A percentile compares a stretch with the other conserved stretches of the same genome.
Conservation (phyloP, 305 asterid species). For the Fraxinus angustifolia region DNA sequence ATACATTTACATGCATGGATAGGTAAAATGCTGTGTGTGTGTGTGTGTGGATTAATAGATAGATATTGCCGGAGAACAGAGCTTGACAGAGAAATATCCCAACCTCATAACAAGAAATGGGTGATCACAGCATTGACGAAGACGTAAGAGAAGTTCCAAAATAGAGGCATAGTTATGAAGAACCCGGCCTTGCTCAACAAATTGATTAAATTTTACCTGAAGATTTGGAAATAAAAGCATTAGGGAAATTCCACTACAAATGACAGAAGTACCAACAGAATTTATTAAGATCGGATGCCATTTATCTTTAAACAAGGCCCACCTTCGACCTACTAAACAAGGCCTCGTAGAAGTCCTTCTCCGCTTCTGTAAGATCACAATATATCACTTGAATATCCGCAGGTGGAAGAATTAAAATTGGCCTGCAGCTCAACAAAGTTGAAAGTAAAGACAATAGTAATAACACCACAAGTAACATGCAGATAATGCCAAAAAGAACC, state of each 20-base stretch:
- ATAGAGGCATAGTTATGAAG: slow-evolving; percentile 98
- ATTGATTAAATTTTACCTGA: slow-evolving; percentile 88
- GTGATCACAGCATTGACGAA: slow-evolving; percentile 99
- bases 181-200: slow-evolving; percentile 98
- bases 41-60: background rate
- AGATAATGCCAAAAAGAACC: slow-evolving; percentile 6
- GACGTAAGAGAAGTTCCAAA: slow-evolving; percentile 91
- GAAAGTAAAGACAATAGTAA: background rate
- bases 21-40: background rate
- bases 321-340: slow-evolving; percentile 93
- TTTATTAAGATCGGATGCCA: slow-evolving; percentile 9
- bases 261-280: background rate
- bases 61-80: slow-evolving; percentile 12
- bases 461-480: slow-evolving; percentile 10
- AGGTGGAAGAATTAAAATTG: slow-evolving; percentile 91
- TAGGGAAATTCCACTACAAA: slow-evolving; percentile 18
- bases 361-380: slow-evolving; percentile 81
- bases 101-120: slow-evolving; percentile 98
- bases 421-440: slow-evolving; percentile 44
- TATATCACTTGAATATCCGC: slow-evolving; percentile 81
- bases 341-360: slow-evolving; percentile 91
- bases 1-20: background rate
- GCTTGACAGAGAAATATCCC: slow-evolving; percentile 22
- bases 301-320: background rate
- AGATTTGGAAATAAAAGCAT: slow-evolving; percentile 24